These are phyloP conservation scores for Colletotrichum endophyticum DNA, from an alignment of 2,329 filamentous ascomycete species.

Conservation along the genomic window DNA sequence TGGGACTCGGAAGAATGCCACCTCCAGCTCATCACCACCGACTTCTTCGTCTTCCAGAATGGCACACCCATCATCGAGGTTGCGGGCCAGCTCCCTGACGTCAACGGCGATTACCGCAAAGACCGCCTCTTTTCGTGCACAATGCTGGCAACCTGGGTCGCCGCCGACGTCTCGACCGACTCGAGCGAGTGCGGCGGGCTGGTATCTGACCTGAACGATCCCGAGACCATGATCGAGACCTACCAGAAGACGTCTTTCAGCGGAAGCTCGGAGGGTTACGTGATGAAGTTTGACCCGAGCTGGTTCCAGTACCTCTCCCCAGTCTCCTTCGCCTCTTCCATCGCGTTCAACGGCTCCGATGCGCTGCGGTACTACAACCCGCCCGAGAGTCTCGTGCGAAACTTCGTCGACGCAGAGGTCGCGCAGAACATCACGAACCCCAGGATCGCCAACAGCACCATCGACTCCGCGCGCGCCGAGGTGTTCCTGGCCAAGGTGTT, in stretches of 20 bases:
- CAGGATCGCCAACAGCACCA: not conserved
- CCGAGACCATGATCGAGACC: not conserved
- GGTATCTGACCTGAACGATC: not conserved
- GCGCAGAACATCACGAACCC: not conserved
- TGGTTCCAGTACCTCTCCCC: not conserved
- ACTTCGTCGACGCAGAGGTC: not conserved
- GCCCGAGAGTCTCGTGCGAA: fast-evolving
- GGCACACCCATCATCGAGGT: not conserved
- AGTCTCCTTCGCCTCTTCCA: fast-evolving
- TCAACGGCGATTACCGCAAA: not conserved
- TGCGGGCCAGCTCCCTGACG: not conserved
- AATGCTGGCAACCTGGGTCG: not conserved
- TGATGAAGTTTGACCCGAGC: not conserved
- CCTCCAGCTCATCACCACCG: not conserved
- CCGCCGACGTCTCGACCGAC: not conserved
- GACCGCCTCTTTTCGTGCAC: not conserved
- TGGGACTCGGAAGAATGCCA: not conserved
- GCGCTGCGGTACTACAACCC: not conserved
- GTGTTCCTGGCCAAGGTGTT: not conserved
- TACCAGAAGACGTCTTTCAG: not conserved
- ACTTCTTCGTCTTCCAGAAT: not conserved
- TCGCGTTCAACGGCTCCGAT: not conserved
- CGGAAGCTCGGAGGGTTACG: not conserved
- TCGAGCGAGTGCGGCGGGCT: not conserved
- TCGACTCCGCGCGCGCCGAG: not conserved